These are phyloP conservation scores for Arthrobotrys pseudoclavata DNA, from an alignment of 2,329 filamentous ascomycete genomes.

Conservation along the genomic window DNA sequence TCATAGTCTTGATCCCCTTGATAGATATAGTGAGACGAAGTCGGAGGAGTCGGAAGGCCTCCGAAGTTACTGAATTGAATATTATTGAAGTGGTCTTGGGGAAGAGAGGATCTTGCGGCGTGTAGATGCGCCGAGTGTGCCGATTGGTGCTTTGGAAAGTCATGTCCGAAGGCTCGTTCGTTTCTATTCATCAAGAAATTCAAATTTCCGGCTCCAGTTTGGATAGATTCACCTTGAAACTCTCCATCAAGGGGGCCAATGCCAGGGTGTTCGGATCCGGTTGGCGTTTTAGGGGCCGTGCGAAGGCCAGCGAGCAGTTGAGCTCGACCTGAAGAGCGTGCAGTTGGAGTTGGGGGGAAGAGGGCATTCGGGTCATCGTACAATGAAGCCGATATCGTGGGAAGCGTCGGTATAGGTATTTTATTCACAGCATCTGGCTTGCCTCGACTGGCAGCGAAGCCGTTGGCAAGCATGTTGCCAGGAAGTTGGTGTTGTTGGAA, in stretches of 20 bases:
- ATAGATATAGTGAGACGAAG: conserved; percentile 61
- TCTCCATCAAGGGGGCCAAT: conserved; percentile 65
- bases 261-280: conserved; percentile 67
- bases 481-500: conserved; percentile 44
- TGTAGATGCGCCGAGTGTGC: conserved; percentile 63
- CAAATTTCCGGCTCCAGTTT: background rate
- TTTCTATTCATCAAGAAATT: conserved; percentile 71
- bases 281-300: conserved; percentile 89
- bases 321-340: conserved; percentile 71
- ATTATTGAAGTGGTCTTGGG: conserved; percentile 36
- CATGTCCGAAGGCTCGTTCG: conserved; percentile 70
- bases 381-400: conserved; percentile 50
- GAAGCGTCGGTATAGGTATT: conserved; percentile 41
- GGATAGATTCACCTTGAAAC: background rate
- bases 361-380: conserved; percentile 47
- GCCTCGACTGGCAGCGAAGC: conserved; percentile 40
- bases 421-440: conserved; percentile 33
- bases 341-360: conserved; percentile 10
- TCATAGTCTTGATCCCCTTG: conserved; percentile 74
- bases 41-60: conserved; percentile 64
- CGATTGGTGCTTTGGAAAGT: conserved; percentile 69
- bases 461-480: conserved; percentile 32
- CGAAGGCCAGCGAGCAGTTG: conserved; percentile 93
- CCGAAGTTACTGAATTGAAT: conserved; percentile 32
- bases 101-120: conserved; percentile 15